Conservation (phyloP, 495 filamentous ascomycete species). For the Penicillium cataractarum region DNA sequence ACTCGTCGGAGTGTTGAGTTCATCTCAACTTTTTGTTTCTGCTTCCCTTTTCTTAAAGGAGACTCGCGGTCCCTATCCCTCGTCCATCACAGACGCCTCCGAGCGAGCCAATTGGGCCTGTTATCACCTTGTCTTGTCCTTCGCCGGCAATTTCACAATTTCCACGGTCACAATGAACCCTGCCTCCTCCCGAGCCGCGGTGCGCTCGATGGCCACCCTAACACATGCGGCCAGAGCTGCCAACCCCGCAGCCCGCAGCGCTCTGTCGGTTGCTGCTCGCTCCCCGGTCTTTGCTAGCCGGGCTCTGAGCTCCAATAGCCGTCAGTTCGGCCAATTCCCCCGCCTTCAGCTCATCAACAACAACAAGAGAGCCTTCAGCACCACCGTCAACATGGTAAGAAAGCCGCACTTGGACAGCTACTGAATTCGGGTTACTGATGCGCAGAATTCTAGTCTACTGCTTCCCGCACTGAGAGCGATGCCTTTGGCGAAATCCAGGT, state of each 20-base stretch:
- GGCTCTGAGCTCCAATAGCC: constrained; percentile 42
- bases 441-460: constrained; percentile 41
- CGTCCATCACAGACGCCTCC: constrained; percentile 14
- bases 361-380: constrained; percentile 48
- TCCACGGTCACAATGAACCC: constrained; percentile 30
- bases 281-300: constrained; percentile 37
- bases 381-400: constrained; percentile 50
- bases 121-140: constrained; percentile 18
- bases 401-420: too few relatives aligned
- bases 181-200: constrained; percentile 46
- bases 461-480: constrained; percentile 80
- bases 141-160: constrained; percentile 1
- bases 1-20: constrained; percentile 11
- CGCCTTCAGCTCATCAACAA: constrained; percentile 47
- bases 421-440: constrained; percentile 19
- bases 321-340: constrained; percentile 41
- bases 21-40: constrained; percentile 23
- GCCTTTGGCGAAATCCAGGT: constrained; percentile 92
- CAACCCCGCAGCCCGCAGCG: constrained; percentile 44
- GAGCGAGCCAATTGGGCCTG: constrained; percentile 16
- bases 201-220: constrained; percentile 48
- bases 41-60: constrained; percentile 24
- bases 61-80: constrained; percentile 8
- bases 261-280: constrained; percentile 33
- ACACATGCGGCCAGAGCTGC: constrained; percentile 45